A percentile compares a stretch with the other conserved stretches of the same genome.
phyloP scores from a whole-genome alignment of 2,329 filamentous ascomycete species.

The Fusarium ambrosium region DNA sequence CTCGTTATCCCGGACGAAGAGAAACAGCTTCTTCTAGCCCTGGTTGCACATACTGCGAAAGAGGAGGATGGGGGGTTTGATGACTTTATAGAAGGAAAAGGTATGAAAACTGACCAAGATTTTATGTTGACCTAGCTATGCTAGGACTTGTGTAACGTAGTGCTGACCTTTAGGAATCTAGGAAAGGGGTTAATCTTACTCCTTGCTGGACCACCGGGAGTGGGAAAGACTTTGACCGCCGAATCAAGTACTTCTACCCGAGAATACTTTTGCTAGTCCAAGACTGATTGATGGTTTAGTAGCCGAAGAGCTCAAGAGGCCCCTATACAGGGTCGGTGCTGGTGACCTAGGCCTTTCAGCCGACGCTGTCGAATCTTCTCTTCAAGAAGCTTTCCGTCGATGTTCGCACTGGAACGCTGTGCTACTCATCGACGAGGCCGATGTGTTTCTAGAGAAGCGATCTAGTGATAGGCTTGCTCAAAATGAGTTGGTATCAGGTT shows the following conservation, averaged over 20 bases:
- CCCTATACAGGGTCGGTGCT: constrained; percentile 23
- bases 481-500: constrained; percentile 46
- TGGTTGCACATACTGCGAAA: neutral
- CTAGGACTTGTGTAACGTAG: neutral
- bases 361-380: neutral
- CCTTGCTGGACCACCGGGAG: constrained; percentile 51
- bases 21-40: neutral
- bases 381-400: constrained; percentile 28
- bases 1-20: constrained; percentile 19
- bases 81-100: constrained; percentile 6
- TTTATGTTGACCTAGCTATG: rapidly evolving
- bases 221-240: constrained; percentile 57
- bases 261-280: neutral
- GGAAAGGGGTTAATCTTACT: constrained; percentile 51
- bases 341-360: constrained; percentile 8
- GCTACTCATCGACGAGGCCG: constrained; percentile 55
- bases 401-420: constrained; percentile 54
- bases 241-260: constrained; percentile 40
- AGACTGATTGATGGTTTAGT: constrained; percentile 13
- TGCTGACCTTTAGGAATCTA: neutral
- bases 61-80: neutral
- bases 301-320: constrained; percentile 22
- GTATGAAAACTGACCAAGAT: neutral
- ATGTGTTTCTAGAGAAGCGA: constrained; percentile 53
- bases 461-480: constrained; percentile 38